Conservation (phyloP, 805 yeast genomes). For the Candida sanyiensis region DNA sequence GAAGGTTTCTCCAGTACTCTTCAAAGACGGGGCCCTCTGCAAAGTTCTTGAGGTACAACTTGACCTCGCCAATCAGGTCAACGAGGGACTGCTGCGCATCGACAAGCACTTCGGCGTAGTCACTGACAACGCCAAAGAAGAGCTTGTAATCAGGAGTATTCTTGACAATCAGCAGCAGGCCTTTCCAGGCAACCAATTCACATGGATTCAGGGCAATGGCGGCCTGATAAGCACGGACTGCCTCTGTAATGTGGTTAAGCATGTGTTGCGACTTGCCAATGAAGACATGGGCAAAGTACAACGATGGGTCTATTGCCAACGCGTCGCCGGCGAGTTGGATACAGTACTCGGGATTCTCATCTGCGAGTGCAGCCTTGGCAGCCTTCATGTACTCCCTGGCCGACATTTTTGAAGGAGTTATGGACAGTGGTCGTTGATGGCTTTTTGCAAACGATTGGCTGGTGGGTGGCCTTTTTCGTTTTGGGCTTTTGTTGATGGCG, state of each 20-base stretch:
- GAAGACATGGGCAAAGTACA: conserved; percentile 64
- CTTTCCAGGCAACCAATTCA: conserved; percentile 75
- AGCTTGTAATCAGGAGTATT: conserved; percentile 32
- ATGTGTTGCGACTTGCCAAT: conserved; percentile 63
- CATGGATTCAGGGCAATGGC: conserved; percentile 48
- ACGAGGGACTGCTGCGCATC: conserved; percentile 40
- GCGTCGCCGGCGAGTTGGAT: conserved; percentile 50
- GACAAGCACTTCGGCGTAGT: conserved; percentile 37
- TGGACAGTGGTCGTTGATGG: background rate
- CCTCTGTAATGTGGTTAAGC: conserved; percentile 32
- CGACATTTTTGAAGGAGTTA: conserved; percentile 27
- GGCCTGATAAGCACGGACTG: conserved; percentile 37
- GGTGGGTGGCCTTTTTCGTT: too few relatives aligned
- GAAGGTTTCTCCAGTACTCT: conserved; percentile 41
- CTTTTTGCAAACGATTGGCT: too few relatives aligned
- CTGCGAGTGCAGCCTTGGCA: conserved; percentile 47
- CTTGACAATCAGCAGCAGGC: conserved; percentile 48
- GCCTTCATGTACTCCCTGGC: conserved; percentile 37
- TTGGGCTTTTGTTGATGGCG: too few relatives aligned
- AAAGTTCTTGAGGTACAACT: conserved; percentile 37
- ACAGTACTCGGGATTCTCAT: conserved; percentile 57
- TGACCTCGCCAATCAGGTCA: conserved; percentile 45
- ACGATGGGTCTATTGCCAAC: conserved; percentile 46
- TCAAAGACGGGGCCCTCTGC: conserved; percentile 33
- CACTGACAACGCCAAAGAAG: conserved; percentile 44